A percentile compares a stretch with the other conserved stretches of the same genome.
Conservation (phyloP, 192 early-diverging fungal genomes). For the Coemansia sp. region DNA sequence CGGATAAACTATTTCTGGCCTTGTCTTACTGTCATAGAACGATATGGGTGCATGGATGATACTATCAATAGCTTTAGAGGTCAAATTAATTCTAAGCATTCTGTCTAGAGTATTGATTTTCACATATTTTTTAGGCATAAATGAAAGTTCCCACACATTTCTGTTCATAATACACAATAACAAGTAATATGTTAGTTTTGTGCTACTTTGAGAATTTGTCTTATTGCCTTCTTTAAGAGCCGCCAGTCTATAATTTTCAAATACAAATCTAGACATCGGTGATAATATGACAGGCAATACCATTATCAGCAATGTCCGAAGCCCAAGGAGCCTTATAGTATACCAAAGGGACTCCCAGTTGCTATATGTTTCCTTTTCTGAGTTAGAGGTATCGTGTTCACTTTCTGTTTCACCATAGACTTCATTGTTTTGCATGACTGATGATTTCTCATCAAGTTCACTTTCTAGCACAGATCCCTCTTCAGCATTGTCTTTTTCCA, state of each 20-base stretch:
- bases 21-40: neutral
- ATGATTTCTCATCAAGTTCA: neutral
- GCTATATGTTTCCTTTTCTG: neutral
- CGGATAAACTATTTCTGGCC: neutral
- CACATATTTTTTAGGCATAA: too few species aligned
- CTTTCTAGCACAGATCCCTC: neutral
- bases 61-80: neutral
- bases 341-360: slow-evolving; percentile 15
- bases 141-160: too few species aligned
- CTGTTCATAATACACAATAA: neutral
- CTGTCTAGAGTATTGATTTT: too few species aligned
- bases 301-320: slow-evolving; percentile 10
- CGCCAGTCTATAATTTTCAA: slow-evolving; percentile 15
- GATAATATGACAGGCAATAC: slow-evolving; percentile 11
- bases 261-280: slow-evolving; percentile 14
- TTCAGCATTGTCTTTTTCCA: neutral
- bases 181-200: slow-evolving; percentile 1
- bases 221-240: slow-evolving; percentile 11
- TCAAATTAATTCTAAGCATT: too few species aligned
- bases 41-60: slow-evolving; percentile 5
- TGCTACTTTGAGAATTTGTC: neutral
- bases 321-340: slow-evolving; percentile 18
- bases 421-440: too few species aligned
- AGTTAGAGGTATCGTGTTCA: neutral
- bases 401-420: too few species aligned